Base-by-base conservation (phyloP, 345 rosid species). In the Draba incana region DNA sequence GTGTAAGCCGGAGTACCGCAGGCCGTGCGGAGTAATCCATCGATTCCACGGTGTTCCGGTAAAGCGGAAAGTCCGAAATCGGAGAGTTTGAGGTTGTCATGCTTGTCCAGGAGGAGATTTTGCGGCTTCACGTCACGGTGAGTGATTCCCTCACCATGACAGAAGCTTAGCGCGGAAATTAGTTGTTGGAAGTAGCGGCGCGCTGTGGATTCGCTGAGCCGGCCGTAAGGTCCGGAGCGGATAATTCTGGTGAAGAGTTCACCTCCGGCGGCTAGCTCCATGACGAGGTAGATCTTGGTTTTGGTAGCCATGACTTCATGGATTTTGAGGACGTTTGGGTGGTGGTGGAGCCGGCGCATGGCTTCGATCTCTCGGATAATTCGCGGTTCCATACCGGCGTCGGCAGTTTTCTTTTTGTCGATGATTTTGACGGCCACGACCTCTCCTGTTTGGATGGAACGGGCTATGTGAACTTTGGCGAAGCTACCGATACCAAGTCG, bases 81-180 rank as follows among this genome's bases (percentile, higher is more conserved):
- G 1, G 92, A 82, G 11, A 92, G 82, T 52, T 92, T 92, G 10
- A 90, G 72, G 65, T 82, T 81, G 0, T 92, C 97, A 12, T 81
- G 53, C 7, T 28, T 70, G 69, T 92, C 98, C 10, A 92, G 74
- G n/a, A 92, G 83, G 0, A 88, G 81, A 57, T 90, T 92, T 28
- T 92, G 97, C 0, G 97, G 97, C 82, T 92, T 90, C 28, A 92
- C 61, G 67, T 92, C 98, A 0, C 97, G 97, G 80, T 92, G 98
- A 12, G 89, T 79, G 66, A 92, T 81, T 2, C 97, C 98, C 62
- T 85, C 85, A 4, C 87, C 79, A 76, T 88, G 98, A 65, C 98
- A 90, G 84, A 84, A 89, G 8, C 55, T 69, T 24, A 90, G 80
- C n/a, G 97, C 97, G 8, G 93, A 85, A 12, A 81, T 83, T 6